Percentiles rank a stretch among this genome's conserved stretches.
Evolutionary conservation across 495 filamentous ascomycete genomes (phyloP).

Genomic region (Niebla homalea): DNA sequence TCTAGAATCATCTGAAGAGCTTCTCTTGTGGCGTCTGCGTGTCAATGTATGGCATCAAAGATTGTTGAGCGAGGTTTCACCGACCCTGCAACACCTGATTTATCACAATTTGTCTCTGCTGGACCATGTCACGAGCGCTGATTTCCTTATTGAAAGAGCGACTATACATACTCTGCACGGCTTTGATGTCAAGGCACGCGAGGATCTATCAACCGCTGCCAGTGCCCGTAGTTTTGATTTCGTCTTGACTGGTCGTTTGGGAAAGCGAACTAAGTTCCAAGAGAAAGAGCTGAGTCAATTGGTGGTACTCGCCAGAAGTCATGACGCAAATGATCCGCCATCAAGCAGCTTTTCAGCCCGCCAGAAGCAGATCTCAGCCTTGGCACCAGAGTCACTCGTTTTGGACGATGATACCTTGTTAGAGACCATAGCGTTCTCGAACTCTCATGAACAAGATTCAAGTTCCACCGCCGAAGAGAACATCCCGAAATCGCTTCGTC

Average conservation of each 20-base stretch:
- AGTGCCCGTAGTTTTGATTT: constrained; percentile 57
- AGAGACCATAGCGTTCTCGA: constrained; percentile 69
- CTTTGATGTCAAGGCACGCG: constrained; percentile 59
- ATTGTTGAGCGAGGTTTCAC: constrained; percentile 65
- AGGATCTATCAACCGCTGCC: constrained; percentile 55
- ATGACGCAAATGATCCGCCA: constrained; percentile 11
- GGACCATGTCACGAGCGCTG: constrained; percentile 24
- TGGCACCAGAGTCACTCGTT: constrained; percentile 48
- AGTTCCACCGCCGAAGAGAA: constrained; percentile 31
- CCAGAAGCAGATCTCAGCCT: constrained; percentile 6
- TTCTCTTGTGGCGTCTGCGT: constrained; percentile 37
- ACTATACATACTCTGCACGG: constrained; percentile 77
- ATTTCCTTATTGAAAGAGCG: constrained; percentile 68
- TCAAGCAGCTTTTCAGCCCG: background rate
- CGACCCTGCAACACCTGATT: constrained; percentile 44
- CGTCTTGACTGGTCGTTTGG: constrained; percentile 70
- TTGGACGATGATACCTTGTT: constrained; percentile 89
- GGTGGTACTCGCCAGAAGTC: constrained; percentile 77
- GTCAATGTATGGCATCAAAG: constrained; percentile 80
- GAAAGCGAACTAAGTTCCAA: constrained; percentile 89
- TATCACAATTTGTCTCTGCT: constrained; percentile 37
- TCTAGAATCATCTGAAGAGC: constrained; percentile 10
- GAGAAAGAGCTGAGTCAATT: constrained; percentile 80
- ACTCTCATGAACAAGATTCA: constrained; percentile 13
- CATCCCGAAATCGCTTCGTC: constrained; percentile 45